Evolutionary conservation across 495 filamentous ascomycete species (phyloP).

Genomic region (Pseudevernia furfuracea): DNA sequence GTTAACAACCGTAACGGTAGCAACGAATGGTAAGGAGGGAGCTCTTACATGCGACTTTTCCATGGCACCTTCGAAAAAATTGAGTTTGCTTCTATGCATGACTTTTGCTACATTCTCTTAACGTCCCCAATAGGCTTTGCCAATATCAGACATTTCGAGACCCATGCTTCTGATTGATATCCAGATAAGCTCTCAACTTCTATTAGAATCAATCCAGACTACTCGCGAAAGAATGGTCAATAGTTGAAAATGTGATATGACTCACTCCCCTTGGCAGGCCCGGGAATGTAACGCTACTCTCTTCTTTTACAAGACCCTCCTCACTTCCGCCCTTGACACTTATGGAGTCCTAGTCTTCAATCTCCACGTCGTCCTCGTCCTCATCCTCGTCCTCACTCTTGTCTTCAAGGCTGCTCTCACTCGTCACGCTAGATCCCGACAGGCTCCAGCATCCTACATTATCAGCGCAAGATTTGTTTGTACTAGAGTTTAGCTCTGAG

Average conservation of each 20-base stretch:
- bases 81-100: too few relatives aligned
- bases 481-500: background rate
- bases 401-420: background rate
- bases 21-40: too few relatives aligned
- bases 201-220: background rate
- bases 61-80: too few relatives aligned
- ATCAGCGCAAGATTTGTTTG: background rate
- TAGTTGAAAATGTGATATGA: background rate
- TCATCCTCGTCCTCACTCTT: background rate
- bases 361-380: background rate
- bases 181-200: background rate
- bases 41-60: too few relatives aligned
- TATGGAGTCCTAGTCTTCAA: background rate
- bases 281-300: background rate
- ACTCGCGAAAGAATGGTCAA: background rate
- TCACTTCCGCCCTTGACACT: background rate
- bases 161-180: background rate
- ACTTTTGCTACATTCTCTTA: too few relatives aligned
- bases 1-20: too few relatives aligned
- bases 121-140: background rate
- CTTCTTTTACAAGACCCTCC: background rate
- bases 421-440: conserved; percentile 2
- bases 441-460: background rate
- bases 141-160: background rate
- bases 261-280: background rate